Conservation (phyloP, 306 rosid genomes). For the Inga leiocalycina region DNA sequence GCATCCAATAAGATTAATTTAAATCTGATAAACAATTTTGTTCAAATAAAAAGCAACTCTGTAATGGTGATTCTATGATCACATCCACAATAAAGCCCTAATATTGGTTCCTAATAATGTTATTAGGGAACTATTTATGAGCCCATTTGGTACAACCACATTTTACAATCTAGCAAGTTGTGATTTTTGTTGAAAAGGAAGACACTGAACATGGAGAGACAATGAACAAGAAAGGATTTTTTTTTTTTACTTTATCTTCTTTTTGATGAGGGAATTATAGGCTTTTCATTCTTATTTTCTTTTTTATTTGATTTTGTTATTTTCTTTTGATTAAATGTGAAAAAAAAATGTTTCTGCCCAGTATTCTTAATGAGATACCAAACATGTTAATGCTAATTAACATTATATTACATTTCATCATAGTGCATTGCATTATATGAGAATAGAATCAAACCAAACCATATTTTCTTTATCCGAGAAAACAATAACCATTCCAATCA, state of each 20-base stretch:
- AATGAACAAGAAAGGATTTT: neutral
- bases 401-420: neutral
- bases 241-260: too few relatives aligned
- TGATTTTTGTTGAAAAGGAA: neutral
- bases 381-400: neutral
- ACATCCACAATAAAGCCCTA: neutral
- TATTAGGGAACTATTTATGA: too few relatives aligned
- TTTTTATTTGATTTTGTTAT: too few relatives aligned
- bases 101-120: too few relatives aligned
- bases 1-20: neutral
- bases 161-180: too few relatives aligned
- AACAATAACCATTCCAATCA: neutral
- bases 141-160: too few relatives aligned
- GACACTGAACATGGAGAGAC: neutral
- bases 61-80: too few relatives aligned
- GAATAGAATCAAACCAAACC: too few relatives aligned
- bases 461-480: too few relatives aligned
- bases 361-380: neutral
- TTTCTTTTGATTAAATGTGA: too few relatives aligned
- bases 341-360: too few relatives aligned
- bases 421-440: neutral
- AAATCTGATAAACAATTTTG: neutral
- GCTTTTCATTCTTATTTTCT: neutral
- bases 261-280: neutral
- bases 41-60: too few relatives aligned